Evolutionary conservation across 768 basidiomycete genomes (phyloP).

Genomic region (Dioszegia crocea): DNA sequence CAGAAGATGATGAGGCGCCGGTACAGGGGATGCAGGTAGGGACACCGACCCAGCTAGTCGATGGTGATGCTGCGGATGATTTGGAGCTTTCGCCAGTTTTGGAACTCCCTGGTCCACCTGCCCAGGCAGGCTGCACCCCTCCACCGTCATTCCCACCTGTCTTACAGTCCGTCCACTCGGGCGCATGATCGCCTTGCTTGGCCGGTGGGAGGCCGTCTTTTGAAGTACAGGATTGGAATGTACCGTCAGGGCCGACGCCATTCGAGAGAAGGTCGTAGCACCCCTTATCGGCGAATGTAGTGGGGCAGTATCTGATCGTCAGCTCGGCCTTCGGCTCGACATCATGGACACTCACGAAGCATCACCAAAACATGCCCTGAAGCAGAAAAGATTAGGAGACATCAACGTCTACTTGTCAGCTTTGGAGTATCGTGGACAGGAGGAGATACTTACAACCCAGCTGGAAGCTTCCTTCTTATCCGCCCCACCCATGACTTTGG

Average conservation of each 20-base stretch:
- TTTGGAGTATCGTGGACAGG: not conserved
- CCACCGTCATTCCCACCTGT: not conserved
- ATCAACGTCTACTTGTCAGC: slow-evolving; percentile 30
- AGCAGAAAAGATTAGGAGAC: slow-evolving; percentile 34
- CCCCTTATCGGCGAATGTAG: slow-evolving; percentile 31
- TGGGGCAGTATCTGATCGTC: slow-evolving; percentile 32
- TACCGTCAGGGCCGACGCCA: slow-evolving; percentile 25
- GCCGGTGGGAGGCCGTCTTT: not conserved
- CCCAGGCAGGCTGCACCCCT: no score
- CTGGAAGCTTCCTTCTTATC: slow-evolving; percentile 20
- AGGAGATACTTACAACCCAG: slow-evolving; percentile 41
- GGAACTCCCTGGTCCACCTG: no score
- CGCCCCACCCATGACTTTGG: slow-evolving; percentile 16
- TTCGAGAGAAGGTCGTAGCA: slow-evolving; percentile 34
- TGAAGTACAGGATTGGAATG: slow-evolving; percentile 5
- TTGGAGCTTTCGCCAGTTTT: no score
- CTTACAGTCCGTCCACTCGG: slow-evolving; percentile 30
- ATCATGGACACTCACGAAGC: slow-evolving; percentile 20
- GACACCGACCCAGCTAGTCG: slow-evolving; percentile 17
- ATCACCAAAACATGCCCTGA: slow-evolving; percentile 43
- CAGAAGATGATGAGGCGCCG: slow-evolving; percentile 18
- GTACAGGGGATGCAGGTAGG: slow-evolving; percentile 24
- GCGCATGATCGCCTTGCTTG: slow-evolving; percentile 2
- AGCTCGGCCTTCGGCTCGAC: not conserved
- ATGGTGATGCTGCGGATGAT: not conserved